These are phyloP conservation scores for Tricholoma furcatifolium DNA, from an alignment of 768 basidiomycete species.

Conservation along the genomic window DNA sequence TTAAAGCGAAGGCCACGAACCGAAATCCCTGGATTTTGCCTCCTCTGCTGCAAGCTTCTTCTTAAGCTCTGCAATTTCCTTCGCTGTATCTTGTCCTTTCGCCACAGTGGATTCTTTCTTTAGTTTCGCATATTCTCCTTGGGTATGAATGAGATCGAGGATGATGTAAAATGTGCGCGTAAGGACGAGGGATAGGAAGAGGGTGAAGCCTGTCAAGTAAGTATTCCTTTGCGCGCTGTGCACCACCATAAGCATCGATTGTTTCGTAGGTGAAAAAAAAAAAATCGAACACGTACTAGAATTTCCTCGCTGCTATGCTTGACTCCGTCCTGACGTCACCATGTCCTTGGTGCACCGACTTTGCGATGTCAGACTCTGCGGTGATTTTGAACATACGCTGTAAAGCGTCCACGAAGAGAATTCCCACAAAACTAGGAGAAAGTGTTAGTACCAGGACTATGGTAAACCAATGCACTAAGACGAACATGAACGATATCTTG, in stretches of 20 bases:
- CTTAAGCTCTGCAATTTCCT: background rate
- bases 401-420: constrained; percentile 88
- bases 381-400: constrained; percentile 89
- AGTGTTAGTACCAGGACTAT: too few species aligned
- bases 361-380: constrained; percentile 55
- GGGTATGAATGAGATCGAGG: constrained; percentile 17
- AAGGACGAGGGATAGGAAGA: background rate
- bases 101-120: background rate
- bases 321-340: background rate
- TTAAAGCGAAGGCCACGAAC: background rate
- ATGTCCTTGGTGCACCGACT: background rate
- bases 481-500: too few species aligned
- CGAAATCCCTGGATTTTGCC: background rate
- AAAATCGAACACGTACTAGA: constrained; percentile 65
- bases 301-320: constrained; percentile 53
- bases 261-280: background rate
- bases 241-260: too few species aligned
- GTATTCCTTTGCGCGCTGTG: constrained; percentile 82
- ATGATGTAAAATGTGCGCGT: constrained; percentile 45
- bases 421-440: constrained; percentile 64
- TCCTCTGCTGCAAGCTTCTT: background rate
- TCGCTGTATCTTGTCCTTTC: background rate
- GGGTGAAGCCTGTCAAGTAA: constrained; percentile 48
- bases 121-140: background rate
- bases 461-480: too few species aligned